Percentiles rank a stretch among this genome's conserved stretches.
Conservation (phyloP, 2,329 filamentous ascomycete species). For the Fusarium musae region DNA sequence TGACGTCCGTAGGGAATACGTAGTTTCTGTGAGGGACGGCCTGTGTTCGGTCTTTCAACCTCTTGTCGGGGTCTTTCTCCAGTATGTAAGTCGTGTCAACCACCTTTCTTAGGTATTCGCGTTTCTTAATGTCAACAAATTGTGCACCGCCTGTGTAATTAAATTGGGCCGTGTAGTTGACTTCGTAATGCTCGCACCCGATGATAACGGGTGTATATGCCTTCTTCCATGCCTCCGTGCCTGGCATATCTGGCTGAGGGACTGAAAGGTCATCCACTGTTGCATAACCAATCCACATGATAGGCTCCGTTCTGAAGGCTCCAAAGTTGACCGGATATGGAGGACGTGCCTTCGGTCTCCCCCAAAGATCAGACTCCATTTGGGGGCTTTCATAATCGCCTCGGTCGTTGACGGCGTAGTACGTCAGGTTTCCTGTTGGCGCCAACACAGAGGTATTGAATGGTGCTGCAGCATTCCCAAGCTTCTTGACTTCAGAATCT, state of each 20-base stretch:
- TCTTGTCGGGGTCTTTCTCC: background rate
- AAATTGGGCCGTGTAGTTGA: background rate
- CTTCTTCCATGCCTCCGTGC: accelerated
- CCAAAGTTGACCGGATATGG: background rate
- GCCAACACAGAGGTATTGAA: background rate
- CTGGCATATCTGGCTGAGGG: accelerated
- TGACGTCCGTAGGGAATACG: accelerated
- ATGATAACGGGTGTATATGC: background rate
- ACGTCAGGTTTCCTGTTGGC: accelerated
- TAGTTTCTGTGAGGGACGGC: constrained; percentile 2
- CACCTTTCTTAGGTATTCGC: background rate
- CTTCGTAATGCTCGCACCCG: constrained; percentile 19
- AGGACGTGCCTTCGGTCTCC: accelerated
- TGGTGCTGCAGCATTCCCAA: background rate
- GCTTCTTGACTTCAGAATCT: background rate
- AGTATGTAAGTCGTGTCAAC: background rate
- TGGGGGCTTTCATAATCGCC: accelerated
- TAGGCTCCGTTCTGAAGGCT: constrained; percentile 10
- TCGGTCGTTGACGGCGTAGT: accelerated
- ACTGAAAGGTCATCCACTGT: accelerated
- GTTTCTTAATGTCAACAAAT: accelerated
- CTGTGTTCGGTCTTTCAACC: constrained; percentile 1
- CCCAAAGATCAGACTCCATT: accelerated
- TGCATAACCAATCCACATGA: constrained; percentile 28
- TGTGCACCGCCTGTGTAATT: background rate